Percentiles rank a stretch among this genome's conserved stretches.
Evolutionary conservation across 306 rosid species (phyloP).

Genomic region (Acmispon strigosus): DNA sequence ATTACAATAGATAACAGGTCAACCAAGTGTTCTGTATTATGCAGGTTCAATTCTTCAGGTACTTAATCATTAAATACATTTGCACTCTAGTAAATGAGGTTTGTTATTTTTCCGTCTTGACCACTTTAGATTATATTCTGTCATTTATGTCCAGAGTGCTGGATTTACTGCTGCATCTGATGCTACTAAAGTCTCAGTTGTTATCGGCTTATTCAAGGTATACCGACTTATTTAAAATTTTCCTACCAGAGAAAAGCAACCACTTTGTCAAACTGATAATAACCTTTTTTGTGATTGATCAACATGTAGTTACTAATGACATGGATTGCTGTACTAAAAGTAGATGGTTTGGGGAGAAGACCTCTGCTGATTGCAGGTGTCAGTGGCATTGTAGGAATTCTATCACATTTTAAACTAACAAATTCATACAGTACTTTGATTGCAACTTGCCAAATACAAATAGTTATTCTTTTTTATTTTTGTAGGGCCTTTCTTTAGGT

Average conservation of each 20-base stretch:
- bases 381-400: constrained; percentile 77
- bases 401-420: constrained; percentile 10
- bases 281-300: constrained; percentile 14
- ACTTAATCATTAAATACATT: constrained; percentile 18
- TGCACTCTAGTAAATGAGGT: not conserved
- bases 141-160: constrained; percentile 56
- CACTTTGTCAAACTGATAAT: constrained; percentile 7
- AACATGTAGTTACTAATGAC: constrained; percentile 78
- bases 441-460: constrained; percentile 16
- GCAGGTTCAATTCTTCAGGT: constrained; percentile 98
- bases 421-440: not conserved
- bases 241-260: not conserved
- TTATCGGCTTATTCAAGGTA: constrained; percentile 92
- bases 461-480: constrained; percentile 21
- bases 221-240: constrained; percentile 1
- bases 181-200: constrained; percentile 90
- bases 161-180: constrained; percentile 96
- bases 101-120: constrained; percentile 12
- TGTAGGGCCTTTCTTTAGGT: constrained; percentile 64
- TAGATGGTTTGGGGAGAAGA: constrained; percentile 91
- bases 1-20: constrained; percentile 86
- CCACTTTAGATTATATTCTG: constrained; percentile 12
- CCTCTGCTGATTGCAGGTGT: constrained; percentile 87
- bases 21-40: constrained; percentile 93
- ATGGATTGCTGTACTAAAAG: constrained; percentile 80